These are phyloP conservation scores for Saccharomycopsis guyanensis DNA, from an alignment of 805 yeast genomes.

Conservation along the genomic window DNA sequence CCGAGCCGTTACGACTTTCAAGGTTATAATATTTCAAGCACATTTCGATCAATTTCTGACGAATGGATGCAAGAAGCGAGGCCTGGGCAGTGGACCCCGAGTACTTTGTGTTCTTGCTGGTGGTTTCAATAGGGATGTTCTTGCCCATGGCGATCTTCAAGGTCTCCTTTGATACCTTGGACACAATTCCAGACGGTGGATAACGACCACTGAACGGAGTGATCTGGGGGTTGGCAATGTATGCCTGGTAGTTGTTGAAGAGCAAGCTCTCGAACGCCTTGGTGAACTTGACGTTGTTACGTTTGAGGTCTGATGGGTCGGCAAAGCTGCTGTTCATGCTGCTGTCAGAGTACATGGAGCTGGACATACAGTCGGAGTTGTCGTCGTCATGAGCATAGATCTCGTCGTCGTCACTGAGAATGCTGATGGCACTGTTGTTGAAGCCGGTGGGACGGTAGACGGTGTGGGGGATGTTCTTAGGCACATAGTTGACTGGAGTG, in stretches of 20 bases:
- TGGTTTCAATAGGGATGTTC: conserved; percentile 33
- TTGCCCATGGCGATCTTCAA: conserved; percentile 30
- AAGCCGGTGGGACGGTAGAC: conserved; percentile 4
- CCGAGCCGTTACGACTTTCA: conserved; percentile 6
- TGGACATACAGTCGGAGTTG: conserved; percentile 8
- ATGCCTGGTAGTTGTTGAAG: conserved; percentile 34
- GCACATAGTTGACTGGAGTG: conserved; percentile 7
- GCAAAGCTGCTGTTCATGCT: conserved; percentile 11
- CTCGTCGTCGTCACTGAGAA: conserved; percentile 10
- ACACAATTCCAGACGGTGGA: conserved; percentile 64
- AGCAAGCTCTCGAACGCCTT: conserved; percentile 15
- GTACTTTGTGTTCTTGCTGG: conserved; percentile 28
- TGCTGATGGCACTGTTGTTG: conserved; percentile 12
- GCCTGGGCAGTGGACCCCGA: conserved; percentile 17
- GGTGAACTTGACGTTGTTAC: conserved; percentile 7
- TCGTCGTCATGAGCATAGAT: conserved; percentile 3
- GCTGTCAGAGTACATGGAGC: conserved; percentile 15
- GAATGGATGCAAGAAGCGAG: conserved; percentile 27
- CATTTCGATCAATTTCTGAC: conserved; percentile 29
- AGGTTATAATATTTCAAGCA: conserved; percentile 1
- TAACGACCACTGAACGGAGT: conserved; percentile 61
- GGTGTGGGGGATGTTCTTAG: conserved; percentile 1
- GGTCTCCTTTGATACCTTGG: conserved; percentile 51
- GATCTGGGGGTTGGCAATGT: conserved; percentile 48
- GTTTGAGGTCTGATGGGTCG: background rate